Conservation (phyloP, 495 filamentous ascomycete genomes). For the Massariosphaeria phaeospora region DNA sequence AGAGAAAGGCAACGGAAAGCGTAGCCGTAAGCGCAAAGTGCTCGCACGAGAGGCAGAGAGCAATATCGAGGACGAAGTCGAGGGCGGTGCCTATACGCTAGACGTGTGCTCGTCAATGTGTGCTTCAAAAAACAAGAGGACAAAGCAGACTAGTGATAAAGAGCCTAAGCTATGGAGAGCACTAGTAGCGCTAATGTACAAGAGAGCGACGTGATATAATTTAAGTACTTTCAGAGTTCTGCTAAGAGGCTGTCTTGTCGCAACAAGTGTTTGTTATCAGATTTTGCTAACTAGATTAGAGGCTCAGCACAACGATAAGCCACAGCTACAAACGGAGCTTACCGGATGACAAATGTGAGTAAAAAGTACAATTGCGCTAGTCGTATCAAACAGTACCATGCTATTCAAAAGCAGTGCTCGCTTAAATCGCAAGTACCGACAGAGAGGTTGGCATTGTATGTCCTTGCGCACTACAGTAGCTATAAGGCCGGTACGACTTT, state of each 20-base stretch:
- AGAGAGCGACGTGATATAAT: too few species aligned
- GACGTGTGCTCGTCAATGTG: background rate
- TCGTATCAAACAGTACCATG: background rate
- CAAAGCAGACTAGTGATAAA: background rate
- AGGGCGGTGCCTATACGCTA: background rate
- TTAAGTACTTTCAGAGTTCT: too few species aligned
- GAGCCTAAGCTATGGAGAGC: slow-evolving; percentile 7
- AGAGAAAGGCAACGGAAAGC: slow-evolving; percentile 11
- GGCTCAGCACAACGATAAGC: background rate
- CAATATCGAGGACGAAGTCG: background rate
- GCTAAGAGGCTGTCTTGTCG: background rate
- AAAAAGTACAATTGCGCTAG: background rate
- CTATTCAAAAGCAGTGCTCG: background rate
- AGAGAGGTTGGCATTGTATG: background rate
- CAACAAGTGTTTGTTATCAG: background rate
- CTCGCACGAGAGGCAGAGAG: slow-evolving; percentile 6
- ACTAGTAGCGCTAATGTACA: slow-evolving; percentile 11
- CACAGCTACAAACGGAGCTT: background rate
- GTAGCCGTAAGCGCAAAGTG: slow-evolving; percentile 7
- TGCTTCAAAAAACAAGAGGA: background rate
- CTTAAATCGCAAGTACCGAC: background rate
- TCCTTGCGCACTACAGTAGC: background rate
- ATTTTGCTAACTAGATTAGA: background rate
- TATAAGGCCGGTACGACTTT: background rate
- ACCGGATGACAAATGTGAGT: background rate